phyloP scores from a whole-genome alignment of 2,329 filamentous ascomycete species.

The Alternaria ventricosa region DNA sequence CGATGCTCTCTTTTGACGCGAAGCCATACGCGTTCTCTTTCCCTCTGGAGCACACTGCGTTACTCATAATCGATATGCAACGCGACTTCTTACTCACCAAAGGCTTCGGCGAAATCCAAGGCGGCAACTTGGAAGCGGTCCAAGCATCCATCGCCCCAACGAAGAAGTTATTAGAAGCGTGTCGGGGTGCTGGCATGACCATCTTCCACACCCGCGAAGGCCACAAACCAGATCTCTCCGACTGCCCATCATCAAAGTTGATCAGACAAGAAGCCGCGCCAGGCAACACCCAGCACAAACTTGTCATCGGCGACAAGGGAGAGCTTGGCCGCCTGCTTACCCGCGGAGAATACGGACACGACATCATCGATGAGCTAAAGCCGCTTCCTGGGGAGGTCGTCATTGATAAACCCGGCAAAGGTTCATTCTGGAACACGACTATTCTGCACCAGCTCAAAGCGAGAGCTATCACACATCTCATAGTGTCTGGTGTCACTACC shows the following conservation, averaged over 20 bases:
- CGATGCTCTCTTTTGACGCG: constrained; percentile 37
- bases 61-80: constrained; percentile 62
- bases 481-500: constrained; percentile 65
- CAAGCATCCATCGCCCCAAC: constrained; percentile 50
- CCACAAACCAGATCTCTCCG: constrained; percentile 59
- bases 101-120: constrained; percentile 61
- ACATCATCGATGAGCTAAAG: constrained; percentile 61
- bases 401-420: constrained; percentile 66
- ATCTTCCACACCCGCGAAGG: constrained; percentile 60
- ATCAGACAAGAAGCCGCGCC: constrained; percentile 58
- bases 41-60: constrained; percentile 53
- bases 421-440: constrained; percentile 64
- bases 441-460: constrained; percentile 62
- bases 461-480: constrained; percentile 63
- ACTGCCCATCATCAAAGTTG: constrained; percentile 60
- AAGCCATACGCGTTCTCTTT: constrained; percentile 60
- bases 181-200: constrained; percentile 52
- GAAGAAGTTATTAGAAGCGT: constrained; percentile 52
- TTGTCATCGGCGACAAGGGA: constrained; percentile 61
- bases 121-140: constrained; percentile 50
- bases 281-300: constrained; percentile 51
- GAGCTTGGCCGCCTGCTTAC: constrained; percentile 61
- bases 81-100: constrained; percentile 58
- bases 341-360: constrained; percentile 62
- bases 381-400: constrained; percentile 60